phyloP scores from a whole-genome alignment of 2,329 filamentous ascomycete genomes.

The Exserohilum rostratum region DNA sequence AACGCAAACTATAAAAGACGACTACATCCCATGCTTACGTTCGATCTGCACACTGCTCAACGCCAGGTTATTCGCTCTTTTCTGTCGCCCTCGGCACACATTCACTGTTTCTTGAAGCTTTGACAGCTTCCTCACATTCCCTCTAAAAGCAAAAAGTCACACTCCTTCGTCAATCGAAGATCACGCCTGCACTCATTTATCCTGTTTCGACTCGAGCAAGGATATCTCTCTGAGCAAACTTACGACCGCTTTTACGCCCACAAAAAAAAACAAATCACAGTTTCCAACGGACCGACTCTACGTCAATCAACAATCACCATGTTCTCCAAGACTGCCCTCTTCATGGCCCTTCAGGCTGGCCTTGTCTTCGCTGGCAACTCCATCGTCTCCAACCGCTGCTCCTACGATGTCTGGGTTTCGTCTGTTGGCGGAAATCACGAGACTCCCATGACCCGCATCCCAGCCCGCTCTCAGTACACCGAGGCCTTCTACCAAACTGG shows the following conservation, averaged over 20 bases:
- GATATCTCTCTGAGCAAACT: constrained; percentile 1
- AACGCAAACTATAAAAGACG: neutral
- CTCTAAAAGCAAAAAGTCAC: constrained; percentile 5
- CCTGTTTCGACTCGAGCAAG: neutral
- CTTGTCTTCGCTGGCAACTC: constrained; percentile 30
- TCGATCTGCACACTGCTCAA: neutral
- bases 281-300: neutral
- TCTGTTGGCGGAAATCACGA: constrained; percentile 20
- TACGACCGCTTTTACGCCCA: neutral
- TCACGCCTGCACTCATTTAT: constrained; percentile 5
- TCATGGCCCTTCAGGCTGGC: constrained; percentile 24
- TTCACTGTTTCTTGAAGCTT: constrained; percentile 4
- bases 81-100: constrained; percentile 2
- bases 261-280: neutral
- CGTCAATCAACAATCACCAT: constrained; percentile 15
- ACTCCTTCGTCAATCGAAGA: constrained; percentile 7
- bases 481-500: constrained; percentile 27
- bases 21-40: neutral
- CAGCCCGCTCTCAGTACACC: constrained; percentile 25
- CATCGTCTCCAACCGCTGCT: constrained; percentile 33
- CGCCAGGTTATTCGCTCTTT: neutral
- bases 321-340: constrained; percentile 24
- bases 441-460: constrained; percentile 17
- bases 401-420: constrained; percentile 37
- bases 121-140: constrained; percentile 13